Base-by-base conservation (phyloP, 164 flowering plant genomes). In the Brasenia schreberi region DNA sequence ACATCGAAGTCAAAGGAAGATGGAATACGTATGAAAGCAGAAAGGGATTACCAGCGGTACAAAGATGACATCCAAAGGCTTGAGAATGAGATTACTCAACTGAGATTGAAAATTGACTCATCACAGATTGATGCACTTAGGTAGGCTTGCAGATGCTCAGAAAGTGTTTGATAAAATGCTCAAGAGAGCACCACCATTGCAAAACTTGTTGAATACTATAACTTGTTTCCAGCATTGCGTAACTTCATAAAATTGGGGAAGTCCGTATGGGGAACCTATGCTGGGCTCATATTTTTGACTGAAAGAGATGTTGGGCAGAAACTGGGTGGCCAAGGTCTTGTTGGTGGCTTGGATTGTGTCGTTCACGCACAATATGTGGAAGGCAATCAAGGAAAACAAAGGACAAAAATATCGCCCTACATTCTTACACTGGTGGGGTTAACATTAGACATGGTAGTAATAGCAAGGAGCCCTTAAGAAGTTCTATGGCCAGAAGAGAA, bases 251-350 rank as follows among this genome's bases (percentile, higher is more conserved):
- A 83, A 78, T 73, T 76, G 84, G 99, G 99, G 70, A 94, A 91
- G 70, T 95, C 99, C 64, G 97, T 91, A 61, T 94, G 97, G 97
- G 98, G 97, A 44, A 94, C 97, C 9, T 94, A 97, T 81, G 98
- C 98, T 63, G 96, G 97, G 62, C 92, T 94, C 67, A 94, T 94
- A 64, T 94, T 94, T 81, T 78, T 89, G 83, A 93, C 98, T 6
- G 62, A 94, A 76, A 91, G 76, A 75, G 97, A 87, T 5, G 64
- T 75, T 71, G 97, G 96, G 68, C 93, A 86, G 74, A 94, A 94
- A 78, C 64, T 65, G n/a, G 97, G 97, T 65, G 97, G 99, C 18
- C 97, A 94, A 73, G 90, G 84, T 64, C 82, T 94, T 6, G 72
- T 94, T 68, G 99, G 99, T 14, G 99, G 97, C 58, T 85, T 94